Conservation (phyloP, 352 stramenopile species). For the Phytophthora crassamura region DNA sequence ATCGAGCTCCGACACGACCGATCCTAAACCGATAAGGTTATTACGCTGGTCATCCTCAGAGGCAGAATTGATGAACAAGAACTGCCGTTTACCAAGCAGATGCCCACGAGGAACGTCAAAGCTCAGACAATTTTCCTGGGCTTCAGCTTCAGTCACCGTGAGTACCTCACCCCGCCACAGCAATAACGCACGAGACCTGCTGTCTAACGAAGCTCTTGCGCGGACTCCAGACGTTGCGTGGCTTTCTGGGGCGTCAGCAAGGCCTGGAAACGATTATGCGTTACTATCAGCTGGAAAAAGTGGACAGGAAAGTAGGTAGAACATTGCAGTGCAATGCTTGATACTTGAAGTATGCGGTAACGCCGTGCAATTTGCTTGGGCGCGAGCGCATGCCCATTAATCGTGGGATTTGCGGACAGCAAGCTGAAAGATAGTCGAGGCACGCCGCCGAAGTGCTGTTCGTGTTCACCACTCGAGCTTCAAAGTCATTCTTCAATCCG, state of each 20-base stretch:
- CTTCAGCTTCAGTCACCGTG: slow-evolving; percentile 1
- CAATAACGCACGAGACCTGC: no score
- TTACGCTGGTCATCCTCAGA: slow-evolving; percentile 5
- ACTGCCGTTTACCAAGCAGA: slow-evolving; percentile 7
- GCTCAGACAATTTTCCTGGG: not conserved
- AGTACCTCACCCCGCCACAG: no score
- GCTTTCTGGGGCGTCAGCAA: no score
- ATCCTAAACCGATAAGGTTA: no score
- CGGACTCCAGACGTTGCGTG: no score
- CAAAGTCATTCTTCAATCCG: slow-evolving; percentile 18
- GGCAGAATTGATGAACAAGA: slow-evolving; percentile 13
- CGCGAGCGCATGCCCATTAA: slow-evolving; percentile 7
- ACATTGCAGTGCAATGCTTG: no score
- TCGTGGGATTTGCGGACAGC: not conserved
- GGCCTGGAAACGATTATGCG: slow-evolving; percentile 6
- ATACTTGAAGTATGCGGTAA: no score
- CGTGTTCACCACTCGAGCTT: slow-evolving; percentile 6
- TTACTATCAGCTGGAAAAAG: not conserved
- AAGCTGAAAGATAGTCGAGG: slow-evolving; percentile 16
- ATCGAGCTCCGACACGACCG: no score
- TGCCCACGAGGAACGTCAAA: slow-evolving; percentile 11
- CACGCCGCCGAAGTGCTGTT: slow-evolving; percentile 15
- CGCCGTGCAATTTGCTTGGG: no score
- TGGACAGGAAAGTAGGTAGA: slow-evolving; percentile 21
- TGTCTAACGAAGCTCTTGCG: no score